phyloP scores from a whole-genome alignment of 495 filamentous ascomycete species.

The Aspergillus olivimuriae region DNA sequence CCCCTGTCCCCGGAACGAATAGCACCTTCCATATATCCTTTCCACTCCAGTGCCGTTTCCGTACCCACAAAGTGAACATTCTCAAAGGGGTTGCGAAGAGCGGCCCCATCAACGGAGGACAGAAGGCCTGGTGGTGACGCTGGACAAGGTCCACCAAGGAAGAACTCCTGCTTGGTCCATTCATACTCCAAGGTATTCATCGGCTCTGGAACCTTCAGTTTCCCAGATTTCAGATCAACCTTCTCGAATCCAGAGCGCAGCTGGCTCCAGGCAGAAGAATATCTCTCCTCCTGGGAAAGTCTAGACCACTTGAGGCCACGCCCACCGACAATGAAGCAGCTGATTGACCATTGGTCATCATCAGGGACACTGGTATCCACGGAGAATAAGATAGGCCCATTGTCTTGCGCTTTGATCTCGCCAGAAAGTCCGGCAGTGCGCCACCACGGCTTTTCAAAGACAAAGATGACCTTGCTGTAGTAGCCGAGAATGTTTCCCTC shows the following conservation, averaged over 20 bases:
- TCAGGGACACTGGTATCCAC: conserved; percentile 29
- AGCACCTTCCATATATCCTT: conserved; percentile 45
- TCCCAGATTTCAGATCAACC: neutral
- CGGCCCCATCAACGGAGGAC: conserved; percentile 11
- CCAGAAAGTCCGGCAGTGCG: conserved; percentile 21
- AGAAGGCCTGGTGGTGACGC: conserved; percentile 18
- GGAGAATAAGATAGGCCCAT: conserved; percentile 29
- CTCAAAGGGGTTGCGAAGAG: conserved; percentile 17
- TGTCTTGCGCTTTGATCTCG: conserved; percentile 15
- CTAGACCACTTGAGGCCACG: conserved; percentile 23
- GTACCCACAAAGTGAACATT: conserved; percentile 41
- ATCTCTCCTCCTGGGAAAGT: conserved; percentile 10
- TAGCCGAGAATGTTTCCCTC: conserved; percentile 23
- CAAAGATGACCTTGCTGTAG: conserved; percentile 30
- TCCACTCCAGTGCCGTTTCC: conserved; percentile 35
- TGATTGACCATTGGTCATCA: conserved; percentile 29
- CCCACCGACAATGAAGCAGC: conserved; percentile 31
- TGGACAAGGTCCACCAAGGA: conserved; percentile 12
- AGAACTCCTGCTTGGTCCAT: conserved; percentile 24
- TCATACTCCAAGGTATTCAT: conserved; percentile 19
- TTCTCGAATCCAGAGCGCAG: conserved; percentile 7
- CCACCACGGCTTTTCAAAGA: conserved; percentile 41
- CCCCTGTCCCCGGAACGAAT: conserved; percentile 28
- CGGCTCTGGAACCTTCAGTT: conserved; percentile 2
- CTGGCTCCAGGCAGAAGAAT: conserved; percentile 5